Base-by-base conservation (phyloP, 768 basidiomycete genomes). In the Xerocomus spinulosus region DNA sequence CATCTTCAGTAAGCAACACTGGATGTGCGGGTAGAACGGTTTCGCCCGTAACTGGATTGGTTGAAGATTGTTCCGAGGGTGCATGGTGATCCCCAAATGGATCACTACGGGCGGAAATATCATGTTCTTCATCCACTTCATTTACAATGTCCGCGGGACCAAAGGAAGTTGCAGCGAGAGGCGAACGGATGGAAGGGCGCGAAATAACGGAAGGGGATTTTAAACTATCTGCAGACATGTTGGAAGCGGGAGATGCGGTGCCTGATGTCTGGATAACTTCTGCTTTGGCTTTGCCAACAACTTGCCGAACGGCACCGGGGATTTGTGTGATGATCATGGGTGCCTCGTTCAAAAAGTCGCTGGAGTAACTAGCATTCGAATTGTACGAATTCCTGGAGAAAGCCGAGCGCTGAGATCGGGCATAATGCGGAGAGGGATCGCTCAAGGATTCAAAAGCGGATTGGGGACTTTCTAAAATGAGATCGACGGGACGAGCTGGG, bases 311-410 rank as follows among this genome's bases (percentile, higher is more conserved):
- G 39, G 75, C 71, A 74, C 61, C 58, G 50, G 79, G 82, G 23
- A 72, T 74, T 24, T 85, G 80, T 0, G 85, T 87, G 52, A 91
- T 79, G 56, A 91, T 91, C 71, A 85, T 82, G 20, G 88, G 87
- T 1, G 85, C 81, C 62, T 91, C 88, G 57, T 83, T 81, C 50
- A 90, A 70, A 69, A 91, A 77, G 56, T 90, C 88, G 58, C 85
- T 89, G 14, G 83, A 75, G 61, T 77, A 87, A 59, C 84, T 88
- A 34, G 82, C 83, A 35, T 75, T 79, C 24, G 87, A 84, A 74
- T 85, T 79, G 68, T 77, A 87, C 17, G 89, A 90, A 47, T 78
- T 73, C 53, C 84, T 72, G 28, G 81, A 79, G 5, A 73, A 72
- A 25, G 67, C 78, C 2, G 87, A 85, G 39, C 68, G 67, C 29